phyloP scores from a whole-genome alignment of 352 stramenopile genomes.

The Elongisporangium senticosum region DNA sequence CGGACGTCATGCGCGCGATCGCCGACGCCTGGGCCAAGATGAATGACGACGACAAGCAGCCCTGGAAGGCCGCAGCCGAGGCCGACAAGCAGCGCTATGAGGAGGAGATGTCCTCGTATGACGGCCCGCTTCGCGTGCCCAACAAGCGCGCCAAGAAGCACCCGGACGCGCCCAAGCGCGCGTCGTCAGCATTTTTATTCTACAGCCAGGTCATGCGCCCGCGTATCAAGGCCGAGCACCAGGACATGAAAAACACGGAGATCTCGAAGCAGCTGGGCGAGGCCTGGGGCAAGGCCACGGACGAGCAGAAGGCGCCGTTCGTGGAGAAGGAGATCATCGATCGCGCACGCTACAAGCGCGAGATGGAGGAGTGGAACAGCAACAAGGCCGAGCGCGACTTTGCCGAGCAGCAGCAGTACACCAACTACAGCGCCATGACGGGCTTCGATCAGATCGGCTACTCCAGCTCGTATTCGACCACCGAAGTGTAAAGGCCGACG shows the following conservation, averaged over 20 bases:
- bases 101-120: constrained; percentile 90
- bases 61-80: constrained; percentile 90
- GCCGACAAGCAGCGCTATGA: constrained; percentile 94
- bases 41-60: constrained; percentile 85
- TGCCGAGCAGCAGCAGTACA: constrained; percentile 80
- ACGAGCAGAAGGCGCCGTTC: constrained; percentile 89
- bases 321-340: constrained; percentile 90
- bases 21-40: constrained; percentile 88
- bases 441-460: constrained; percentile 81
- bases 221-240: constrained; percentile 88
- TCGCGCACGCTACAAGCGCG: constrained; percentile 89
- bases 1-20: constrained; percentile 90
- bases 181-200: constrained; percentile 93
- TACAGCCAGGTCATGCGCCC: constrained; percentile 89
- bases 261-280: constrained; percentile 94
- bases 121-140: constrained; percentile 85
- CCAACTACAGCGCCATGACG: constrained; percentile 71
- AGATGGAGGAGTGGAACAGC: constrained; percentile 91
- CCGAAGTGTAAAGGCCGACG: constrained; percentile 39
- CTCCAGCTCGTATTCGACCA: constrained; percentile 64
- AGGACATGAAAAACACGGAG: constrained; percentile 94
- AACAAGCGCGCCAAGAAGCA: constrained; percentile 96
- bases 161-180: constrained; percentile 90
- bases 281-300: constrained; percentile 87
- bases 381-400: constrained; percentile 79